These are phyloP conservation scores for Mytilinidion resinicola DNA, from an alignment of 495 filamentous ascomycete species.

Conservation along the genomic window DNA sequence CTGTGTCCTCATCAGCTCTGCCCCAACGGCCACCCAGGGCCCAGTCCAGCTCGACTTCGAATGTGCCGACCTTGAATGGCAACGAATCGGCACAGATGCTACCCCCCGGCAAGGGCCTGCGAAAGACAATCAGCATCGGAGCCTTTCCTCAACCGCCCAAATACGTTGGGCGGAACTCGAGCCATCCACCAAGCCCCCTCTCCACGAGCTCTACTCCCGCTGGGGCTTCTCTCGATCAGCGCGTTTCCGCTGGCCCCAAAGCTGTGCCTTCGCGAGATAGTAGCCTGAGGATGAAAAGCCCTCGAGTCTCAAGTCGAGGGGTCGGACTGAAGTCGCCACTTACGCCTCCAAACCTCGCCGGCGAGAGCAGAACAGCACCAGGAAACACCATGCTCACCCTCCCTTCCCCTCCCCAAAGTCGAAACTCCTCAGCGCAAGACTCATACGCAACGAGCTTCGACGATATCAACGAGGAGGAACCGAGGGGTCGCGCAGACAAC, in stretches of 20 bases:
- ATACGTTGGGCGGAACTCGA: slow-evolving; percentile 47
- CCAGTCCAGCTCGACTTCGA: slow-evolving; percentile 28
- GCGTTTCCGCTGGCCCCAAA: slow-evolving; percentile 24
- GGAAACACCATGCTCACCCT: slow-evolving; percentile 55
- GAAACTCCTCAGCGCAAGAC: slow-evolving; percentile 81
- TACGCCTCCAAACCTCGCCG: slow-evolving; percentile 60
- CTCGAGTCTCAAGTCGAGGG: slow-evolving; percentile 18
- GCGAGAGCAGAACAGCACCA: slow-evolving; percentile 63
- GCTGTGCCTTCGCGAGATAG: slow-evolving; percentile 33
- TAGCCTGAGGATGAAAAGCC: slow-evolving; percentile 26
- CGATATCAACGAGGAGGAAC: slow-evolving; percentile 52
- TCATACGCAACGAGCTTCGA: slow-evolving; percentile 90
- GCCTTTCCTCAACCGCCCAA: slow-evolving; percentile 87
- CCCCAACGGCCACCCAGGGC: slow-evolving; percentile 13
- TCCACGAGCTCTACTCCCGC: slow-evolving; percentile 38
- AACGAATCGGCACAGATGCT: slow-evolving; percentile 28
- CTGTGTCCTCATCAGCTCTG: slow-evolving; percentile 26
- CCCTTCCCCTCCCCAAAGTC: slow-evolving; percentile 75
- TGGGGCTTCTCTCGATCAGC: slow-evolving; percentile 21
- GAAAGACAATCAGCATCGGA: slow-evolving; percentile 83
- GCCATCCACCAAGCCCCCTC: slow-evolving; percentile 55
- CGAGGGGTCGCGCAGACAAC: slow-evolving; percentile 41
- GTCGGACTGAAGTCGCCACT: slow-evolving; percentile 24
- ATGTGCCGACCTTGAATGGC: slow-evolving; percentile 25
- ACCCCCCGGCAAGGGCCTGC: slow-evolving; percentile 57